These are phyloP conservation scores for Misopates orontium DNA, from an alignment of 257 asterid genomes.

Conservation along the genomic window DNA sequence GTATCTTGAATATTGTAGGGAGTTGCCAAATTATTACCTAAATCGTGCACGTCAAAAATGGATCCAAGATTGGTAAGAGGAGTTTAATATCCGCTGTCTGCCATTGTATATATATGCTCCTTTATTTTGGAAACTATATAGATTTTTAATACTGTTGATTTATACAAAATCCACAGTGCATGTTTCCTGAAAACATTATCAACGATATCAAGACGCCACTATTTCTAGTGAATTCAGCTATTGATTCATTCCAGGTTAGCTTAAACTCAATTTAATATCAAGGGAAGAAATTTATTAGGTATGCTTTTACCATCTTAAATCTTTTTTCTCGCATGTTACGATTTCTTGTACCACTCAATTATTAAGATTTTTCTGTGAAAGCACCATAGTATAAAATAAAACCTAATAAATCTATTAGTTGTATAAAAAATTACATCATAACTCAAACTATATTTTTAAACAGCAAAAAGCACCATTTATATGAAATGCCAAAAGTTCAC, in stretches of 20 bases:
- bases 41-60: constrained; percentile 19
- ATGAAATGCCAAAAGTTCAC: too few species aligned
- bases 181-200: constrained; percentile 30
- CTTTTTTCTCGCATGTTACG: too few species aligned
- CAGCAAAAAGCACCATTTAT: too few species aligned
- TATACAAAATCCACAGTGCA: constrained; percentile 4
- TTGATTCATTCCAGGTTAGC: constrained; percentile 6
- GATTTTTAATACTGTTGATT: too few species aligned
- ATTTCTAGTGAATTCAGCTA: constrained; percentile 1
- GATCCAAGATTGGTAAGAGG: constrained; percentile 10
- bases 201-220: constrained; percentile 17
- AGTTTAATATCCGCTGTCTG: neutral
- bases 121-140: neutral
- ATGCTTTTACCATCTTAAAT: too few species aligned
- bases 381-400: too few species aligned
- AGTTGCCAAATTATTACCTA: neutral
- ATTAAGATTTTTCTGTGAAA: too few species aligned
- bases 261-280: neutral
- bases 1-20: neutral
- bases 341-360: too few species aligned
- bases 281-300: neutral
- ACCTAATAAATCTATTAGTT: too few species aligned
- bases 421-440: too few species aligned
- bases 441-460: too few species aligned
- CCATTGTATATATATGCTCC: neutral